Conservation (phyloP, 1,139 yeast species). For the Ogataea hybrid region DNA sequence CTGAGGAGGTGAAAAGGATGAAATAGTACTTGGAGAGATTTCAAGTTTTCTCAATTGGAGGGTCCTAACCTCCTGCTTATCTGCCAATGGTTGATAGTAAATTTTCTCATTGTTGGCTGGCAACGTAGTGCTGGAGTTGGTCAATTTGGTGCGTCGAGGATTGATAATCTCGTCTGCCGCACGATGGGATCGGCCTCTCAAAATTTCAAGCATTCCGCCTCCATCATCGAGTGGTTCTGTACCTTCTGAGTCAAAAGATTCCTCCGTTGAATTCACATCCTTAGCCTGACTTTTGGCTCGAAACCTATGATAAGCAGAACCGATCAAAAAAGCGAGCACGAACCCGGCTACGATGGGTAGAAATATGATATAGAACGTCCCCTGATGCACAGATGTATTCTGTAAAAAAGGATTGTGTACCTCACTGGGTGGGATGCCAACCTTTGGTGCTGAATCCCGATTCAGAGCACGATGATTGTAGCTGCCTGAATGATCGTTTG, state of each 20-base stretch:
- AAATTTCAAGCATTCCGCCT: too few relatives aligned
- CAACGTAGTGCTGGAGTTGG: constrained; percentile 1
- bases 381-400: constrained; percentile 11
- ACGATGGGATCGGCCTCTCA: too few relatives aligned
- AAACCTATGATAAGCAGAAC: constrained; percentile 13
- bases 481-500: background rate
- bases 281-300: constrained; percentile 15
- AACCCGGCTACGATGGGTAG: constrained; percentile 17
- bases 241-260: constrained; percentile 11
- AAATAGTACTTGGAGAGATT: constrained; percentile 9
- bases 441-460: constrained; percentile 1
- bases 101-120: background rate
- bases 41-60: constrained; percentile 3
- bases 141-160: background rate
- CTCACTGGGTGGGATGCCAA: constrained; percentile 14
- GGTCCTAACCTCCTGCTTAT: background rate
- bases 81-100: constrained; percentile 1
- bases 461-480: background rate
- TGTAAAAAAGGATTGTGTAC: constrained; percentile 17
- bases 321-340: constrained; percentile 14
- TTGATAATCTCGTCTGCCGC: too few relatives aligned
- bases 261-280: constrained; percentile 12
- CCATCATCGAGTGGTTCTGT: background rate
- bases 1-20: background rate
- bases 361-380: constrained; percentile 17